Evolutionary conservation across 2,329 filamentous ascomycete genomes (phyloP), one percentile per base, ranked within the genome.

Genomic region (Talaromyces albobiverticillius): DNA sequence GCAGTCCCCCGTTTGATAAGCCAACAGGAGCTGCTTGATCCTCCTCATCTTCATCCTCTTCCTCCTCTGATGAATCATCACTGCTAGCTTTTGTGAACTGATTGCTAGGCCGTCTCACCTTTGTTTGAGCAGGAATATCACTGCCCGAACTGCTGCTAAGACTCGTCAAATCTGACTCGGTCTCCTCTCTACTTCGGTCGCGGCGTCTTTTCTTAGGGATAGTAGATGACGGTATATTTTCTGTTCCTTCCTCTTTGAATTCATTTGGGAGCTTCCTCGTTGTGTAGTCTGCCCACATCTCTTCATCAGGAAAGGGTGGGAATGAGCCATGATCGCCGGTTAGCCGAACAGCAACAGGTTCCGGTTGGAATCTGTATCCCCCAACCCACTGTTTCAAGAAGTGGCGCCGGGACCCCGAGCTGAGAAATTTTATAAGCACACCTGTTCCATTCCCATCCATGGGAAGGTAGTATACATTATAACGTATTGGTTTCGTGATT

Each of bases 361-460:
- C 20, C 7, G 46, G 14, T 38, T 43, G 36, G 14, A 54, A 49
- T 10, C n/a, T 31, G 10, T 29, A 11, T 9, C 40, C 46, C 7
- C 45, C 45, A 4, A 20, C 14, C 52, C 52, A 54, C 23, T 45
- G 49, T 20, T 54, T 54, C 20, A 49, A 14, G 3, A 54, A 54
- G 32, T 20, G 32, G 2, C 40, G 26, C 8, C 20, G 11, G 6
- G 3, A 32, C 1, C 52, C 52, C 46, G 38, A 54, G 8, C 14
- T 43, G n/a, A 26, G 18, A 2, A 18, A 40, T n/a, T 26, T 54
- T 1, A 49, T 46, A 2, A 54, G 14, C 14, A 42, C 20, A 6
- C 52, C 52, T 1, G 18, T 45, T n/a, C 43, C 20, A 1, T 34
- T 38, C 7, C 52, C 52, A 22, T 54, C 46, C 1, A 54, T 31